Percentiles rank a stretch among this genome's conserved stretches.
These are phyloP conservation scores for Symbiodinium pilosum DNA, from an alignment of 73 alveolate genomes.

Conservation along the genomic window DNA sequence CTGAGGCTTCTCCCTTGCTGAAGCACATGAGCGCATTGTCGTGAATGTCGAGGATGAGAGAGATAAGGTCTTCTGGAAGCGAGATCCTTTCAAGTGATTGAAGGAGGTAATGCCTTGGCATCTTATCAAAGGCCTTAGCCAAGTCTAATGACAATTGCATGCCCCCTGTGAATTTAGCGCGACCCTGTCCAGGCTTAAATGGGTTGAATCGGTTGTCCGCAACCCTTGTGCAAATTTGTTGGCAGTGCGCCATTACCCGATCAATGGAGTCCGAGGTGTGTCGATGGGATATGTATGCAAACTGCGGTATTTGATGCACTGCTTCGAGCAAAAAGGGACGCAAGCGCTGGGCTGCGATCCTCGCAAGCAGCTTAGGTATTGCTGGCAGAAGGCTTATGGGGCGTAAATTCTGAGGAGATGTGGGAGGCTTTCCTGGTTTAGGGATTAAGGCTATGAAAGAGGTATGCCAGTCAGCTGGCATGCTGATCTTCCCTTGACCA, in stretches of 20 bases:
- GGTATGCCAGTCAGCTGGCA: neutral
- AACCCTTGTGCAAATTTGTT: neutral
- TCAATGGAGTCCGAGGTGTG: neutral
- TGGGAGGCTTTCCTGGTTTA: neutral
- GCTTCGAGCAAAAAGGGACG: neutral
- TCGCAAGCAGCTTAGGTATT: neutral
- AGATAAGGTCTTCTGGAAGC: neutral
- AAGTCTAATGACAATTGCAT: neutral
- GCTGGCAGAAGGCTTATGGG: neutral
- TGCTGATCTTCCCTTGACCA: neutral
- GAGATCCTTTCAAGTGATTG: neutral
- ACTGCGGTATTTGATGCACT: neutral
- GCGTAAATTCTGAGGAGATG: neutral
- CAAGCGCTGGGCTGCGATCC: neutral
- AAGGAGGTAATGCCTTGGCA: neutral
- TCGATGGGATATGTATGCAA: neutral
- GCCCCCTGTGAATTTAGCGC: neutral
- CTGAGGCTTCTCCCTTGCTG: neutral
- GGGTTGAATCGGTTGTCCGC: neutral
- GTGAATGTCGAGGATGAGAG: neutral
- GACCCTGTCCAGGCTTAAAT: neutral
- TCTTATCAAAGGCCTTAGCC: neutral
- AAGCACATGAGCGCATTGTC: neutral
- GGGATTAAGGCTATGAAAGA: neutral
- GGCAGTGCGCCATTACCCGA: neutral